These are phyloP conservation scores for Asterochloris erici DNA, from an alignment of 139 green algal genomes.

Conservation along the genomic window DNA sequence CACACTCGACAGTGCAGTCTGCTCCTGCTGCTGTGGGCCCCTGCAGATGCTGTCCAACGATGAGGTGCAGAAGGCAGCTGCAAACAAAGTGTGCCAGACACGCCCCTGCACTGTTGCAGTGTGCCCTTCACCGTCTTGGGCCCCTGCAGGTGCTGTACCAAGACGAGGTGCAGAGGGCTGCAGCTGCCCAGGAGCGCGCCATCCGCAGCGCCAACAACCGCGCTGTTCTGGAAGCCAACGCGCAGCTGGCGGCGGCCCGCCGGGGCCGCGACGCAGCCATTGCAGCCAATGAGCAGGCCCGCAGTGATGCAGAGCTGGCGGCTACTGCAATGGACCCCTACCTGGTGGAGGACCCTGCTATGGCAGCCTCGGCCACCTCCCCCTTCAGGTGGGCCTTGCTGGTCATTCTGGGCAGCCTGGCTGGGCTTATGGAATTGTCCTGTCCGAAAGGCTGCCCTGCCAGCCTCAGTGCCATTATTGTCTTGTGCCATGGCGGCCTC, in stretches of 20 bases:
- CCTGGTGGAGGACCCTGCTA: slow-evolving; percentile 32
- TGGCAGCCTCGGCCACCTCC: slow-evolving; percentile 8
- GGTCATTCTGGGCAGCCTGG: background rate
- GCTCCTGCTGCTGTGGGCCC: too few relatives aligned
- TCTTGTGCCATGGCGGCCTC: too few relatives aligned
- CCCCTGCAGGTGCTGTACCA: slow-evolving; percentile 14
- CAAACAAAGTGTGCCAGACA: too few relatives aligned
- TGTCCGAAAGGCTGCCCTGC: background rate
- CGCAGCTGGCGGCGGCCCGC: slow-evolving; percentile 15
- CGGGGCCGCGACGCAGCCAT: slow-evolving; percentile 9
- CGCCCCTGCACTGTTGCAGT: too few relatives aligned
- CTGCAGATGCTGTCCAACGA: too few relatives aligned
- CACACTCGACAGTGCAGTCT: too few relatives aligned
- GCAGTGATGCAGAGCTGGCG: slow-evolving; percentile 20
- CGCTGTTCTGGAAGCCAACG: slow-evolving; percentile 12
- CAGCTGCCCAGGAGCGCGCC: slow-evolving; percentile 10
- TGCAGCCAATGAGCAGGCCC: slow-evolving; percentile 3
- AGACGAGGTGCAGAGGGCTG: slow-evolving; percentile 19
- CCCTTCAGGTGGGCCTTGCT: slow-evolving; percentile 13
- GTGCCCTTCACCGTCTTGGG: background rate
- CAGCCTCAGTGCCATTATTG: too few relatives aligned
- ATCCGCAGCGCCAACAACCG: slow-evolving; percentile 15
- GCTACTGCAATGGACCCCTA: slow-evolving; percentile 42
- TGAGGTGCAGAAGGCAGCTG: too few relatives aligned
- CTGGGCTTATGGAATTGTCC: background rate